These are phyloP conservation scores for Aurantiochytrium sp. DNA, from an alignment of 108 stramenopile genomes.

Conservation along the genomic window DNA sequence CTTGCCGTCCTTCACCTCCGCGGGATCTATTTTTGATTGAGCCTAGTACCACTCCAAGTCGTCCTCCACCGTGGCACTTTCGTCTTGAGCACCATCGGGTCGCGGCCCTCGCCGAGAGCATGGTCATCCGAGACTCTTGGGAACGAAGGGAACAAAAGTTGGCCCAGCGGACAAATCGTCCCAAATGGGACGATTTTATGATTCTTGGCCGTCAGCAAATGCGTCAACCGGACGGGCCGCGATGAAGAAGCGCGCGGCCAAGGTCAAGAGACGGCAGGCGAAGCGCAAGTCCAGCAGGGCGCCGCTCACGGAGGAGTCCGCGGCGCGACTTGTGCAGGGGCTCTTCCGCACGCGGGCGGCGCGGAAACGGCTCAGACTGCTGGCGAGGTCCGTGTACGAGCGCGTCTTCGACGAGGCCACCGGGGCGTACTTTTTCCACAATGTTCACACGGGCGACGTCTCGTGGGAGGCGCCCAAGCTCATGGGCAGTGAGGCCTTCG, in stretches of 20 bases:
- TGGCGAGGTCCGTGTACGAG: background rate
- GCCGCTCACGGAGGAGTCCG: background rate
- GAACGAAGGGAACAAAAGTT: no score
- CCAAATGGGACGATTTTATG: no score
- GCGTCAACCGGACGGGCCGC: background rate
- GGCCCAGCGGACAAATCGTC: no score
- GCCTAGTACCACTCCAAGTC: no score
- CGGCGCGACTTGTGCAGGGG: background rate
- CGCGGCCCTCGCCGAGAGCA: no score
- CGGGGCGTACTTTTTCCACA: slow-evolving; percentile 13
- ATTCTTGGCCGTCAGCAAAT: no score
- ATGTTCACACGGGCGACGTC: background rate
- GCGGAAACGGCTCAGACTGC: background rate
- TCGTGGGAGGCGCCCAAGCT: slow-evolving; percentile 31
- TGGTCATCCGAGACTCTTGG: no score
- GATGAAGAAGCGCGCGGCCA: background rate
- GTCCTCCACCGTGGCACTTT: no score
- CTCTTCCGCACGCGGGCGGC: background rate
- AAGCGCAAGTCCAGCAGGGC: background rate
- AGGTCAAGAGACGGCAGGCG: background rate
- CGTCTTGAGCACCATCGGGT: no score
- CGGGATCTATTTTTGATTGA: no score
- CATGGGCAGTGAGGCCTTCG: background rate
- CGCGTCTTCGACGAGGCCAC: background rate
- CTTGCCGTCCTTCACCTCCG: no score